Evolutionary conservation across 2,329 filamentous ascomycete genomes (phyloP).

Genomic region (Phialophora expanda): DNA sequence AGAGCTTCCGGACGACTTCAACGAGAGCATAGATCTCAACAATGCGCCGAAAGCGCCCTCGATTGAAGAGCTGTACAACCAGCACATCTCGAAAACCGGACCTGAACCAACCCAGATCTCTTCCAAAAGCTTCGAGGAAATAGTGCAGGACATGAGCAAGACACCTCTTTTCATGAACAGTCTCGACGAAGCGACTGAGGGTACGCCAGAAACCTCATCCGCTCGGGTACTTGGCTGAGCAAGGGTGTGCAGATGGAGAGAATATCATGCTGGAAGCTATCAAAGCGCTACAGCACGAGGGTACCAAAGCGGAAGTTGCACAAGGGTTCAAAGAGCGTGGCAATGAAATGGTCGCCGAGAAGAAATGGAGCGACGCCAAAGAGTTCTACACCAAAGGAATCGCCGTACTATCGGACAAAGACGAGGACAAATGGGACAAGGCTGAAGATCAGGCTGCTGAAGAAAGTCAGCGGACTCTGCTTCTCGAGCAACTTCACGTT

Average conservation of each 20-base stretch:
- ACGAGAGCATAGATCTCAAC: slow-evolving; percentile 54
- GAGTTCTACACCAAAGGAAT: slow-evolving; percentile 94
- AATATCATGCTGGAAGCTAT: slow-evolving; percentile 86
- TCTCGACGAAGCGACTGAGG: slow-evolving; percentile 67
- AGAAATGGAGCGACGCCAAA: slow-evolving; percentile 78
- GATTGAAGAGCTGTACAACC: slow-evolving; percentile 38
- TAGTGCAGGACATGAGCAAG: slow-evolving; percentile 69
- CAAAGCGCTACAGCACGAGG: slow-evolving; percentile 89
- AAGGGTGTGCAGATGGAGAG: slow-evolving; percentile 59
- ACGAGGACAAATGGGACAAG: slow-evolving; percentile 55
- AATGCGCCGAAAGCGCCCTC: slow-evolving; percentile 39
- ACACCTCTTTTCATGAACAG: slow-evolving; percentile 95
- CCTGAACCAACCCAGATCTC: slow-evolving; percentile 43
- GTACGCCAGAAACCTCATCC: slow-evolving; percentile 41
- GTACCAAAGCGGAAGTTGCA: slow-evolving; percentile 81
- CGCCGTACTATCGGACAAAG: slow-evolving; percentile 63
- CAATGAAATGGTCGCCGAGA: slow-evolving; percentile 80
- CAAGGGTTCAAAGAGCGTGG: slow-evolving; percentile 87
- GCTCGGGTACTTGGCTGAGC: slow-evolving; percentile 28
- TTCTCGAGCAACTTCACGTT: slow-evolving; percentile 77
- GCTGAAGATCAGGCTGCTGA: slow-evolving; percentile 62
- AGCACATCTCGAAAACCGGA: slow-evolving; percentile 26
- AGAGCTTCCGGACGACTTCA: slow-evolving; percentile 58
- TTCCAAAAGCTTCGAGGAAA: slow-evolving; percentile 55
- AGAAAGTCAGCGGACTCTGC: slow-evolving; percentile 64